These are phyloP conservation scores for Mycosphaerella sp. DNA, from an alignment of 2,329 filamentous ascomycete species.

Conservation along the genomic window DNA sequence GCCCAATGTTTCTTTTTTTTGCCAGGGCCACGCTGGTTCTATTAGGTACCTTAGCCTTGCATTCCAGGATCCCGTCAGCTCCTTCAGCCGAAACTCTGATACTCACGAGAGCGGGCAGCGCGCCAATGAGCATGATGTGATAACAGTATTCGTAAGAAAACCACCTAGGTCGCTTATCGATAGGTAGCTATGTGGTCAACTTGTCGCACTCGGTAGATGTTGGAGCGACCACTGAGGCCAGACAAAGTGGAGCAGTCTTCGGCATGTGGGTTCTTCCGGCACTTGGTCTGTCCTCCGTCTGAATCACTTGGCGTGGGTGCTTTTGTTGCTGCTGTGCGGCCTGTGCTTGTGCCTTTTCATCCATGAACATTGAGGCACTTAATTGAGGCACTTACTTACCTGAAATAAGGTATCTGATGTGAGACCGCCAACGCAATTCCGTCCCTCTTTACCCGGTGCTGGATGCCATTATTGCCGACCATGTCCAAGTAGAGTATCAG, in stretches of 20 bases:
- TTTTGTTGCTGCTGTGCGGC: neutral
- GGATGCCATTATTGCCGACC: too few species aligned
- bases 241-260: neutral
- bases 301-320: too few species aligned
- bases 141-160: neutral
- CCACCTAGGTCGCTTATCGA: too few species aligned
- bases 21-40: conserved; percentile 3
- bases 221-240: neutral
- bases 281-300: too few species aligned
- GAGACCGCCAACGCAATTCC: too few species aligned
- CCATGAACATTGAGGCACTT: neutral
- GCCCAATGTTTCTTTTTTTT: neutral
- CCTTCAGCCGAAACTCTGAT: conserved; percentile 5
- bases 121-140: neutral
- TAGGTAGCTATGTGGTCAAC: too few species aligned
- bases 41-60: neutral
- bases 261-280: neutral
- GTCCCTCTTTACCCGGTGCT: too few species aligned
- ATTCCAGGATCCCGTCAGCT: neutral
- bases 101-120: neutral
- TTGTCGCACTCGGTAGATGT: conserved; percentile 1
- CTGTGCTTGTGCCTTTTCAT: neutral
- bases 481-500: too few species aligned
- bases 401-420: too few species aligned
- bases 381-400: too few species aligned